Base-by-base conservation (phyloP, 805 yeast species). In the Dipodascus geniculatus region DNA sequence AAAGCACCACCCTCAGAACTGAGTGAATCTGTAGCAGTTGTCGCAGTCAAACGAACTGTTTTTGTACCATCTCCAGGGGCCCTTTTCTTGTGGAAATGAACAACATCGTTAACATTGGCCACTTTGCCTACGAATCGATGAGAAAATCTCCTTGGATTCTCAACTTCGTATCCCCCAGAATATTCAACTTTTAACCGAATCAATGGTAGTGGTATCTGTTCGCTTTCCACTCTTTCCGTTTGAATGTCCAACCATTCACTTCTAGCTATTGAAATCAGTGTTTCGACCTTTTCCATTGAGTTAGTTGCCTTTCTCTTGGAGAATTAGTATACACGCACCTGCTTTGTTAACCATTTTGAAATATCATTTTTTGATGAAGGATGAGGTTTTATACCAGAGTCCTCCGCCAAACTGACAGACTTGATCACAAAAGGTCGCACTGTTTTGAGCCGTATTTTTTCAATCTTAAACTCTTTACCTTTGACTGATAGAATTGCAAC, bases 111-210 rank as follows among this genome's bases (percentile, higher is more conserved):
- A n/a, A 83, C 80, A 65, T 93, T 93, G 2, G 98, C 99, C 1
- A 91, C 93, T 57, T 74, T 75, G 0, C 96, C 96, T 3, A 86
- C 95, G 72, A 91, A 93, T 61, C 87, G 72, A 63, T 90, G 88
- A 16, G 96, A 87, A 58, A 93, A 87, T 57, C 96, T 71, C 52
- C 95, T 74, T 0, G 96, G 86, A 63, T 90, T 91, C 62, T 90
- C 98, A 17, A 93, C 88, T 60, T 89, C 96, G 62, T 79, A 91
- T 2, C 90, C 96, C 1, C 95, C 96, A 22, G 87, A 74, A 61
- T 91, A 91, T 60, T 93, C 97, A 0, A 90, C 96, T 35, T 89
- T 72, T 17, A 93, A 66, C 49, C 99, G 71, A 2, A 93, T 73
- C 50, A 93, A 71, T 0, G 99, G 99, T 20, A 90, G 68, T 0